A percentile compares a stretch with the other conserved stretches of the same genome.
Conservation (phyloP, 148 eudicot genomes). For the Gaultheria prostrata region DNA sequence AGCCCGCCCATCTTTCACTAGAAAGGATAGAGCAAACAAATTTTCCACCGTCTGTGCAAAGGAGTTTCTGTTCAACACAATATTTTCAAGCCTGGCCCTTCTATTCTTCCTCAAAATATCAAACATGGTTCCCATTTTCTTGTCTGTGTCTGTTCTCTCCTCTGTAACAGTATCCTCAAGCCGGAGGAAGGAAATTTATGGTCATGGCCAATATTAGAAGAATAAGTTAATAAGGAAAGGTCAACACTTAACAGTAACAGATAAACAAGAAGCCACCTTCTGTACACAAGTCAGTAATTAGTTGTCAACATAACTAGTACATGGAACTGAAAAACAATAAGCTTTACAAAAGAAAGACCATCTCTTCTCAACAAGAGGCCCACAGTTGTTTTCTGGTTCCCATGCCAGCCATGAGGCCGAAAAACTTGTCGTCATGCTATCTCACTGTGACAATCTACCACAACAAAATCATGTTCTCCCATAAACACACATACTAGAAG, state of each 20-base stretch:
- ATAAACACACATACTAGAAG: neutral
- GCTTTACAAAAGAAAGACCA: neutral
- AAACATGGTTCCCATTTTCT: constrained; percentile 89
- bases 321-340: too few relatives aligned
- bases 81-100: constrained; percentile 60
- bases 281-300: neutral
- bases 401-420: neutral
- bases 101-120: constrained; percentile 55
- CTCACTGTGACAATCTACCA: neutral
- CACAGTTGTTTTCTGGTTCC: neutral
- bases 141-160: constrained; percentile 85
- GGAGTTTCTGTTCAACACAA: constrained; percentile 64
- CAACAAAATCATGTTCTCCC: neutral
- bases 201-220: neutral
- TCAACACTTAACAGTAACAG: neutral
- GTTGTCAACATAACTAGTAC: neutral
- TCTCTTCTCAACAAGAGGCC: neutral
- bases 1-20: constrained; percentile 89
- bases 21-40: constrained; percentile 83
- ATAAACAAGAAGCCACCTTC: neutral
- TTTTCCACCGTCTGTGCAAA: constrained; percentile 93
- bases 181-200: constrained; percentile 35
- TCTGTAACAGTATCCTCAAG: constrained; percentile 48
- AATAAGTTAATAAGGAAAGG: neutral
- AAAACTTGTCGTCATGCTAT: neutral